Evolutionary conservation across 2,329 filamentous ascomycete species (phyloP).

Genomic region (Neofusicoccum umdonicola): DNA sequence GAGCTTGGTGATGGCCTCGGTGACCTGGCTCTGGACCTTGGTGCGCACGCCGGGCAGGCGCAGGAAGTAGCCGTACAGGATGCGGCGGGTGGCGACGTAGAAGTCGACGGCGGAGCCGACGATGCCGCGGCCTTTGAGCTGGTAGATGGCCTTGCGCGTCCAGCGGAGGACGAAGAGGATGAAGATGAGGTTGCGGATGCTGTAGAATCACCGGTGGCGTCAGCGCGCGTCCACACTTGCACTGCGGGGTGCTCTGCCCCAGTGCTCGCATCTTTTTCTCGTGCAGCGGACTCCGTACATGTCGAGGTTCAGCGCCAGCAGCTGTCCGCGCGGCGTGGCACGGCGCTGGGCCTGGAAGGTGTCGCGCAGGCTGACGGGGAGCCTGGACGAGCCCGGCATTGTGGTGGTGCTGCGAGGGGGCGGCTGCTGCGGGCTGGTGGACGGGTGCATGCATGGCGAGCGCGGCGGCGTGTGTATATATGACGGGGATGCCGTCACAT

Average conservation of each 20-base stretch:
- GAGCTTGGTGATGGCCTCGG: conserved; percentile 74
- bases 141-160: conserved; percentile 75
- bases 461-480: conserved; percentile 4
- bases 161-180: conserved; percentile 83
- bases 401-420: background rate
- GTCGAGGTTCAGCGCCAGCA: conserved; percentile 64
- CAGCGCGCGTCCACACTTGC: background rate
- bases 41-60: conserved; percentile 80
- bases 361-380: conserved; percentile 69
- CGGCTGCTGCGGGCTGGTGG: background rate
- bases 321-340: conserved; percentile 54
- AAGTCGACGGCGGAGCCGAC: conserved; percentile 74
- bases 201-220: background rate
- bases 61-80: conserved; percentile 81
- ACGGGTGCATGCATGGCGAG: background rate
- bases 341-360: conserved; percentile 60
- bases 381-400: conserved; percentile 61
- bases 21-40: conserved; percentile 81
- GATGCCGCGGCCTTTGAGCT: conserved; percentile 84
- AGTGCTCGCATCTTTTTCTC: background rate
- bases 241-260: background rate
- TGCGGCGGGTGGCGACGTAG: conserved; percentile 69
- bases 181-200: conserved; percentile 39
- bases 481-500: conserved; percentile 11
- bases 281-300: conserved; percentile 51